Evolutionary conservation across 2,329 filamentous ascomycete genomes (phyloP), one percentile per base, ranked within the genome.

Genomic region (Pseudogymnoascus sp.): DNA sequence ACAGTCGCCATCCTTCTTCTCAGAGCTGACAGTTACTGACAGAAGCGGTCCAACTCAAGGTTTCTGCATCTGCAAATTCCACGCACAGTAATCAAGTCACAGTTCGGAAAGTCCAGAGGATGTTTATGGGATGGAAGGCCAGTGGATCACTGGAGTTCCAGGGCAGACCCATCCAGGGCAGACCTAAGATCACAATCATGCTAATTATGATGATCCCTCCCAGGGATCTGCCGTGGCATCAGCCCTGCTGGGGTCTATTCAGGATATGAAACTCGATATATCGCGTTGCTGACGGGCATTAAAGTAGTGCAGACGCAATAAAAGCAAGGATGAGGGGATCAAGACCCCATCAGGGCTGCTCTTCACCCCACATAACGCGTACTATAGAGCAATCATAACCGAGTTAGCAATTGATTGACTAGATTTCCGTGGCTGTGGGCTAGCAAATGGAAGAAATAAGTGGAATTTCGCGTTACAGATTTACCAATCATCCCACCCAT

Each of bases 351-450:
- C 26, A 54, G 47, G 47, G 47, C 47, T 54, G 5, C 4, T 17
- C 10, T 44, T 11, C 2, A 54, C 47, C 47, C 47, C 47, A 54
- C 47, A 54, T 33, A 33, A 37, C 47, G 15, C 29, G 47, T 54
- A 54, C 29, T 33, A 33, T 54, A 31, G 47, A 33, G 47, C 47
- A 54, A 54, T 33, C 47, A 54, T 21, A 54, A 15, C 47, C 47
- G 47, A 54, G 47, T 54, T 54, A 11, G 47, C 47, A 54, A 54
- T 54, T 54, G 47, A 54, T 54, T 54, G 47, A 33, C 35, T 29
- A 11, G 29, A 35, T 33, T 54, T 54, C 47, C 29, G 47, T 54
- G 47, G 47, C 47, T 54, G 47, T 33, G 47, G 47, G 47, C 21
- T 35, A n/a, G 47, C 5, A 54, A 54, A 54, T 11, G 44, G 44